Base-by-base conservation (phyloP, 805 yeast genomes). In the Candida saitoana region DNA sequence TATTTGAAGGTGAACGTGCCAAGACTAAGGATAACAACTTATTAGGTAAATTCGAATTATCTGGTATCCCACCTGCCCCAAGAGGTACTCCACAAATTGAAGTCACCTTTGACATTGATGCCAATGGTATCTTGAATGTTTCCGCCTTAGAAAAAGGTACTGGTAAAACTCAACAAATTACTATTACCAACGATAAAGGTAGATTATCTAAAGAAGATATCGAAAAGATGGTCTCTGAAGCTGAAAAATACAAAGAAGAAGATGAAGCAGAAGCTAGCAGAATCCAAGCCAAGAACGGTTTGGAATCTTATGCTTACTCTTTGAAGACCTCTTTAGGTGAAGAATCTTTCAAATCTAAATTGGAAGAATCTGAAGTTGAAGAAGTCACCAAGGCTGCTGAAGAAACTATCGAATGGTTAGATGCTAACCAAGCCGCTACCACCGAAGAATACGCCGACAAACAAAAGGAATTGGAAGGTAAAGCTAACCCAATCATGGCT, bases 1-100 rank as follows among this genome's bases (percentile, higher is more conserved):
- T 90, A 54, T 90, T 74, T 62, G 96, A 90, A 77, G 98, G 98
- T 83, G 98, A 90, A 80, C 87, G 97, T 77, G 86, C 96, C 51
- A 83, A 84, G 74, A 89, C 96, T 41, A 86, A 82, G 75, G 97
- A 90, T 69, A 90, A 90, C 84, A 90, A 89, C 81, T 71, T 89
- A 68, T 82, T 90, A 62, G 98, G 97, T 79, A 90, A 90, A 76
- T 90, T 90, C 73, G 97, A 90, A 74, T 82, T 90, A 61, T 71
- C 93, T 54, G 96, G 96, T 68, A 90, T 90, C 52, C 97, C 97
- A 62, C 96, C 96, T 56, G 96, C 96, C 36, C 96, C 96, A 74
- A 88, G 96, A 76, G 97, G 97, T 79, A 95, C 86, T 52, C 97
- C 97, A 63, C 96, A 89, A 77, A 84, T 90, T 59, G 97, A 90